These are phyloP conservation scores for Colletotrichum destructivum DNA, from an alignment of 2,329 filamentous ascomycete genomes.

Conservation along the genomic window DNA sequence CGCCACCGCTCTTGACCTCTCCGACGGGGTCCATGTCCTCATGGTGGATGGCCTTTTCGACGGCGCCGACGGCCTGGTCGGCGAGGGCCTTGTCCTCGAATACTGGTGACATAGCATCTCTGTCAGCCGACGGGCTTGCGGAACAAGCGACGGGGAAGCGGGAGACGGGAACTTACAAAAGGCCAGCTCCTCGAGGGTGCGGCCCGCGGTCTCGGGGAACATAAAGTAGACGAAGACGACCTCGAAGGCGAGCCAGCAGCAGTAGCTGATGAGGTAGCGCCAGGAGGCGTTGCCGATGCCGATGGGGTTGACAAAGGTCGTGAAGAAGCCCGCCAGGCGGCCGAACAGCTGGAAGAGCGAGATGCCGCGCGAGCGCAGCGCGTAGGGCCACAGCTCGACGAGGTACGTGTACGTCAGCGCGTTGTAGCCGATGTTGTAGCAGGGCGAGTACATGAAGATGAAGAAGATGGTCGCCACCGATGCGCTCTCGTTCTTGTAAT, in stretches of 20 bases:
- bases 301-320: conserved; percentile 44
- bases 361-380: conserved; percentile 68
- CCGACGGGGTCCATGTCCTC: conserved; percentile 40
- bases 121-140: background rate
- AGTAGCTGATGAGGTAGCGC: conserved; percentile 44
- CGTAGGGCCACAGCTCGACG: conserved; percentile 72
- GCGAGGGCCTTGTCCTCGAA: conserved; percentile 51
- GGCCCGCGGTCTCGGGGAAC: conserved; percentile 83
- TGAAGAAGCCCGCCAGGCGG: conserved; percentile 42
- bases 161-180: conserved; percentile 36
- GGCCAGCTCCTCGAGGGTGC: conserved; percentile 76
- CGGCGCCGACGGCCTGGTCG: conserved; percentile 47
- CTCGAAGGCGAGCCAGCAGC: conserved; percentile 48
- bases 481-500: conserved; percentile 50
- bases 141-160: background rate
- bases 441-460: conserved; percentile 68
- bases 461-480: conserved; percentile 65
- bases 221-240: conserved; percentile 78
- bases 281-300: conserved; percentile 38
- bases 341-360: conserved; percentile 55
- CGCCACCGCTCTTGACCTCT: conserved; percentile 18
- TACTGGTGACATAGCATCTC: conserved; percentile 40
- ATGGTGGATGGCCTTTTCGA: conserved; percentile 49
- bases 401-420: conserved; percentile 74
- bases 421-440: conserved; percentile 74